Evolutionary conservation across 345 rosid genomes (phyloP).

Genomic region (Bruguiera parviflora): DNA sequence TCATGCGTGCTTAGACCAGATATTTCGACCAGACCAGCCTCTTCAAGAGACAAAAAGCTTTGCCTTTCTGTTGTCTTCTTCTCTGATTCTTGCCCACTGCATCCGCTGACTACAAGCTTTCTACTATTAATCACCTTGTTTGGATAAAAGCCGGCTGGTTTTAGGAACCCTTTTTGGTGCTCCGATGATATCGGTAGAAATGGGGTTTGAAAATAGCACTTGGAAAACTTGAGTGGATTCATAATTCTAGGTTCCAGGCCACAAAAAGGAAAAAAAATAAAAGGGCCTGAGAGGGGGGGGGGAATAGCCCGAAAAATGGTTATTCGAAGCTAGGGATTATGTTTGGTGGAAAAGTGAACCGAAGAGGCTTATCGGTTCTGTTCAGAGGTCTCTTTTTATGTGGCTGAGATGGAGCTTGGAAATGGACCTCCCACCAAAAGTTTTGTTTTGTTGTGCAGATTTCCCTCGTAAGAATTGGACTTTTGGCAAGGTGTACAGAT

Average conservation of each 20-base stretch:
- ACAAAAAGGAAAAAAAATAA: not conserved
- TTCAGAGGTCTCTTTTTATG: constrained; percentile 4
- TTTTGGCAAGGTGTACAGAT: no score
- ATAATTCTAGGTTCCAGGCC: not conserved
- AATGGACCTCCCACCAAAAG: not conserved
- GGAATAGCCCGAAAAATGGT: not conserved
- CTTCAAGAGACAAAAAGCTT: constrained; percentile 69
- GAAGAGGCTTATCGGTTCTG: constrained; percentile 6
- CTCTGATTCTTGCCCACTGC: constrained; percentile 35
- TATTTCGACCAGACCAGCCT: constrained; percentile 84
- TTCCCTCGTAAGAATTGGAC: no score
- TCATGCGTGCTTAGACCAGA: constrained; percentile 80
- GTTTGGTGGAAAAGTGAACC: not conserved
- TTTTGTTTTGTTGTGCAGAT: not conserved
- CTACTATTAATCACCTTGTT: constrained; percentile 5
- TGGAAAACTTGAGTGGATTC: constrained; percentile 25
- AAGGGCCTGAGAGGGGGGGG: not conserved
- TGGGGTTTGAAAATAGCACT: constrained; percentile 23
- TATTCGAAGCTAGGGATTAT: not conserved
- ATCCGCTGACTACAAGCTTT: constrained; percentile 26
- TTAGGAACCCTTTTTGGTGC: constrained; percentile 5
- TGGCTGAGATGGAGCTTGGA: constrained; percentile 21
- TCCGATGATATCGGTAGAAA: constrained; percentile 11
- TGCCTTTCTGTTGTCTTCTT: constrained; percentile 38
- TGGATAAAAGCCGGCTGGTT: constrained; percentile 11